Base-by-base conservation (phyloP, 1,284 basidiomycete genomes). In the Ceratobasidium sp. region DNA sequence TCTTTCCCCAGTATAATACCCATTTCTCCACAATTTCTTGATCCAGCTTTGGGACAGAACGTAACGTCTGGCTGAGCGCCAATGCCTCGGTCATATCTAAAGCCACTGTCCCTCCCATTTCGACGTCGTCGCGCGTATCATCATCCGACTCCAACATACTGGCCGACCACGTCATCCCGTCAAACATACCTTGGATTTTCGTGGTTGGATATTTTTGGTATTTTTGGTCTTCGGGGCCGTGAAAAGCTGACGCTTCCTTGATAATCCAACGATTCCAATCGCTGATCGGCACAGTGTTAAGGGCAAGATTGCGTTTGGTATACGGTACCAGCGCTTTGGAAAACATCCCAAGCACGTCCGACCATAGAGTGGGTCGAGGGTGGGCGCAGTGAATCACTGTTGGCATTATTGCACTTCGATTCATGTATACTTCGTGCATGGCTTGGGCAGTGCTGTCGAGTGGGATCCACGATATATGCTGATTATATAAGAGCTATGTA, bases 391-490 rank as follows among this genome's bases (percentile, higher is more conserved):
- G 84, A 5, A 81, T 81, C 15, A 72, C 70, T 42, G n/a, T 28
- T n/a, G 70, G 70, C 7, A 72, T 15, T 20, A 77, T 28, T 4
- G 33, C n/a, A 39, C 55, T 46, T n/a, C 39, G 53, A 42, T 39
- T 23, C 28, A 44, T 49, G 40, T 23, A 60, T 10, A 55, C 81
- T 56, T 85, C 85, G 42, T 84, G 79, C 3, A 86, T 70, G 23
- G 81, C 81, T 2, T 79, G 55, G 3, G 85, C 85, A 10, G 85
- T 85, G 13, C 79, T 70, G 64, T 86, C 80, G 42, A 84, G 78
- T 7, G 84, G 84, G 20, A 86, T 68, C 84, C 85, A 86, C 0
- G 84, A 83, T 26, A 83, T 81, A 23, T 67, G 42, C 40, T 46
- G 20, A 33, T 33, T 33, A 33, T 33, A 33, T 33, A 33, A 33